Evolutionary conservation across 1,139 yeast species (phyloP).

Genomic region (Pichia sp.): DNA sequence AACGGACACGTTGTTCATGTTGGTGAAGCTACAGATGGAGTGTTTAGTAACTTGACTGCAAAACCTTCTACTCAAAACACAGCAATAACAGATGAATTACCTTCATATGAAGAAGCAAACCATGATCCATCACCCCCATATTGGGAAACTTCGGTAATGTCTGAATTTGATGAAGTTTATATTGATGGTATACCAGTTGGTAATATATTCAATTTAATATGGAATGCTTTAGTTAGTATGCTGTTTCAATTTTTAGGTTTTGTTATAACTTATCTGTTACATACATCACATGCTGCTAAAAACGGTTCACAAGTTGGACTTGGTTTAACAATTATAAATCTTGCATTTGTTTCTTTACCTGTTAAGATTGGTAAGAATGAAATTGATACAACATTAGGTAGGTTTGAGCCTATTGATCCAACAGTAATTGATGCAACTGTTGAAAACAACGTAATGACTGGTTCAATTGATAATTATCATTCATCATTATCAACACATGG

Average conservation of each 20-base stretch:
- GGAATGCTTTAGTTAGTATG: slow-evolving; percentile 84
- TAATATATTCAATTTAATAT: slow-evolving; percentile 71
- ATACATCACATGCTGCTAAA: slow-evolving; percentile 95
- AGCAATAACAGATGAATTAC: slow-evolving; percentile 52
- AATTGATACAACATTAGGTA: slow-evolving; percentile 28
- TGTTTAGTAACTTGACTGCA: slow-evolving; percentile 83
- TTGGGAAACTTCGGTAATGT: slow-evolving; percentile 86
- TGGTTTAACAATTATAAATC: slow-evolving; percentile 75
- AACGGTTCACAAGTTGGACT: slow-evolving; percentile 93
- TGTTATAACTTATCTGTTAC: slow-evolving; percentile 79
- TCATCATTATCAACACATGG: slow-evolving; percentile 31
- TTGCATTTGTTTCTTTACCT: slow-evolving; percentile 71
- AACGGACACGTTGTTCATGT: slow-evolving; percentile 15
- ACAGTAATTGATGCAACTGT: slow-evolving; percentile 39
- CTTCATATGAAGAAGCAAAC: slow-evolving; percentile 91
- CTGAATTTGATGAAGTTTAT: slow-evolving; percentile 86
- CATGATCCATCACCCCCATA: slow-evolving; percentile 94
- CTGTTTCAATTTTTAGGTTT: slow-evolving; percentile 95
- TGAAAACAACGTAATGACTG: slow-evolving; percentile 33
- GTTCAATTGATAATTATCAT: slow-evolving; percentile 42
- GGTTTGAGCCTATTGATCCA: slow-evolving; percentile 51
- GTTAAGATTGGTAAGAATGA: slow-evolving; percentile 16
- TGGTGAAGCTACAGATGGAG: slow-evolving; percentile 72
- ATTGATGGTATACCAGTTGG: slow-evolving; percentile 98
- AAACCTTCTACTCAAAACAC: slow-evolving; percentile 46